Percentiles rank a stretch among this genome's conserved stretches.
phyloP scores from a whole-genome alignment of 1,284 basidiomycete species.

The Takashimella tepidaria region DNA sequence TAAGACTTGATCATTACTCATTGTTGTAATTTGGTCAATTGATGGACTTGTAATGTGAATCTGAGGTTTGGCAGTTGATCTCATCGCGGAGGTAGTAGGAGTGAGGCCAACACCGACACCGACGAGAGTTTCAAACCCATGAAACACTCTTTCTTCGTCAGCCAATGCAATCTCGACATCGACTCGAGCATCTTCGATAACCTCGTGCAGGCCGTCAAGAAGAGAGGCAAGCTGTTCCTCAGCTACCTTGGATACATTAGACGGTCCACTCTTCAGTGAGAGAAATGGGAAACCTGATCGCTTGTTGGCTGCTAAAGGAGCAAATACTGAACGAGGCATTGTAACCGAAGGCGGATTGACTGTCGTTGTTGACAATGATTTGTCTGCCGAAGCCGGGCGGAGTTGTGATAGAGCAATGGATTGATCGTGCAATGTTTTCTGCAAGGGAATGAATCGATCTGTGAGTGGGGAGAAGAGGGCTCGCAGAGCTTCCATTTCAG shows the following conservation, averaged over 20 bases:
- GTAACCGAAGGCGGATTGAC: background rate
- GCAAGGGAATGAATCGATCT: constrained; percentile 29
- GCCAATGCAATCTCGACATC: constrained; percentile 77
- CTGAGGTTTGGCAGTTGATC: constrained; percentile 15
- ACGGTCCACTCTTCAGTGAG: constrained; percentile 21
- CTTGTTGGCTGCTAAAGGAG: background rate
- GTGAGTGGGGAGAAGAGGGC: constrained; percentile 30
- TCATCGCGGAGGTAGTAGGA: constrained; percentile 33
- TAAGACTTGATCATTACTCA: constrained; percentile 45
- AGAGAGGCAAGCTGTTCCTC: constrained; percentile 51
- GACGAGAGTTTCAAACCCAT: constrained; percentile 68
- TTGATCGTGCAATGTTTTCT: constrained; percentile 41
- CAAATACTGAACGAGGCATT: background rate
- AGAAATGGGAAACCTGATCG: constrained; percentile 9
- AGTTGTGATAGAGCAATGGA: constrained; percentile 35
- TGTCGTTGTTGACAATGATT: background rate
- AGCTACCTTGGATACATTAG: constrained; percentile 4
- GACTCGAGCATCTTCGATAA: constrained; percentile 74
- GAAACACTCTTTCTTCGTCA: constrained; percentile 65
- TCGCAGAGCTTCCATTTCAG: constrained; percentile 19
- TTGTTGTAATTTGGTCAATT: constrained; percentile 33
- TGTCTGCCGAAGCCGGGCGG: constrained; percentile 32
- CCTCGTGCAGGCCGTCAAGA: constrained; percentile 67
- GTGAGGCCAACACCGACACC: constrained; percentile 52
- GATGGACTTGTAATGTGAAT: too few relatives aligned